Conservation (phyloP, 352 stramenopile species). For the Hyaloperonospora arabidopsidis region DNA sequence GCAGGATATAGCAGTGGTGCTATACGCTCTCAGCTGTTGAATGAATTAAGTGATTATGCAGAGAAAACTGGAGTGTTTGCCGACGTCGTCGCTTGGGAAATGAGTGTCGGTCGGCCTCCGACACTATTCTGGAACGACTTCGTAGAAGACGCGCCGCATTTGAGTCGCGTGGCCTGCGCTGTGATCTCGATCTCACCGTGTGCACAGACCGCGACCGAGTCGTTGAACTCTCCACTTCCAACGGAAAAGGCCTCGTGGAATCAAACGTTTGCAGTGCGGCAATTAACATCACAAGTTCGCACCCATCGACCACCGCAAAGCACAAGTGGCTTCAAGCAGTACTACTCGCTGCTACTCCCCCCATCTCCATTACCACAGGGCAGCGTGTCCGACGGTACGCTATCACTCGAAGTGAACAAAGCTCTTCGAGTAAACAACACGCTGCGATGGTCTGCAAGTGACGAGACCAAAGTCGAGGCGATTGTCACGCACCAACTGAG, state of each 20-base stretch:
- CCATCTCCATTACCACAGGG: conserved; percentile 1
- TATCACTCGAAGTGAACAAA: conserved; percentile 8
- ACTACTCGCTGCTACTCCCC: conserved; percentile 19
- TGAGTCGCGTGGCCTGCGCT: conserved; percentile 28
- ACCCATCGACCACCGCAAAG: background rate
- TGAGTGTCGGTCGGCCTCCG: conserved; percentile 31
- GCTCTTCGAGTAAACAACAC: conserved; percentile 4
- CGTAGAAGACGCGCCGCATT: conserved; percentile 33
- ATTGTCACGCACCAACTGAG: conserved; percentile 9
- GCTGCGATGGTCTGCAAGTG: conserved; percentile 5
- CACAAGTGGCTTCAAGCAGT: conserved; percentile 1
- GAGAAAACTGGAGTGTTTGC: conserved; percentile 33
- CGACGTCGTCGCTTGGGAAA: conserved; percentile 43
- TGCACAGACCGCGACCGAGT: conserved; percentile 13
- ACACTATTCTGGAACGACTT: conserved; percentile 48
- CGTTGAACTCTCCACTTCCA: background rate
- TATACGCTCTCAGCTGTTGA: conserved; percentile 24
- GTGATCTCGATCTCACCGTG: conserved; percentile 25
- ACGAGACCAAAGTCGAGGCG: conserved; percentile 12
- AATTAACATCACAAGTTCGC: conserved; percentile 5
- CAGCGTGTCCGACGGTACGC: conserved; percentile 2
- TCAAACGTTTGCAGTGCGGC: conserved; percentile 20
- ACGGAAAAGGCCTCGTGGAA: conserved; percentile 15
- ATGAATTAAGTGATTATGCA: conserved; percentile 32
- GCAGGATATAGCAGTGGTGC: conserved; percentile 12